Evolutionary conservation across 2,329 filamentous ascomycete genomes (phyloP).

Genomic region (Pseudopyrenochaeta lycopersici): DNA sequence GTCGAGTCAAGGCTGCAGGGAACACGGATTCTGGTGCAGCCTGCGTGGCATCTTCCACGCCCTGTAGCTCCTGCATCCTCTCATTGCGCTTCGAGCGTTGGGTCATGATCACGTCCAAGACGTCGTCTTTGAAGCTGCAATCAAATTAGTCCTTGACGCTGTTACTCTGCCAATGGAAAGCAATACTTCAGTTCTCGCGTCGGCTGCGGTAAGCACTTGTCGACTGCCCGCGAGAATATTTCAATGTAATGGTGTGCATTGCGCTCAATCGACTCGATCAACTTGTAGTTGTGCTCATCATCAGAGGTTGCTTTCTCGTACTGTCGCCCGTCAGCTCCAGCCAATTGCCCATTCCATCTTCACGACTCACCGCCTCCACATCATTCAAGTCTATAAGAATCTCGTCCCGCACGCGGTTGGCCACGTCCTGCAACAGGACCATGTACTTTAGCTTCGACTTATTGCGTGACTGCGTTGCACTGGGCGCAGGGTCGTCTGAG

Average conservation of each 20-base stretch:
- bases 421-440: slow-evolving; percentile 84
- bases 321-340: slow-evolving; percentile 55
- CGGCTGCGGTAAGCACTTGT: slow-evolving; percentile 83
- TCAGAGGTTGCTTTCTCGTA: slow-evolving; percentile 75
- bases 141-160: slow-evolving; percentile 29
- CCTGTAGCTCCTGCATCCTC: slow-evolving; percentile 64
- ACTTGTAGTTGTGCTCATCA: slow-evolving; percentile 67
- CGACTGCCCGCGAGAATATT: slow-evolving; percentile 85
- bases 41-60: slow-evolving; percentile 60
- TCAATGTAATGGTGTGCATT: slow-evolving; percentile 98
- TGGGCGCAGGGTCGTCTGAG: slow-evolving; percentile 67
- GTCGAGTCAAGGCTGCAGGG: slow-evolving; percentile 87
- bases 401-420: slow-evolving; percentile 79
- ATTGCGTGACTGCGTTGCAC: slow-evolving; percentile 51
- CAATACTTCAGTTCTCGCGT: slow-evolving; percentile 76
- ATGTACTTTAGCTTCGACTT: slow-evolving; percentile 84
- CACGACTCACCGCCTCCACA: slow-evolving; percentile 70
- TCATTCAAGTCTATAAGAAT: slow-evolving; percentile 91
- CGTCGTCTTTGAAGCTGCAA: slow-evolving; percentile 92
- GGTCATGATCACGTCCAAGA: slow-evolving; percentile 95
- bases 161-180: background rate
- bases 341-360: background rate
- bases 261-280: slow-evolving; percentile 84
- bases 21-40: slow-evolving; percentile 80
- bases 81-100: slow-evolving; percentile 88